Conservation (phyloP, 1,284 basidiomycete species). For the Marasmius fiardii region DNA sequence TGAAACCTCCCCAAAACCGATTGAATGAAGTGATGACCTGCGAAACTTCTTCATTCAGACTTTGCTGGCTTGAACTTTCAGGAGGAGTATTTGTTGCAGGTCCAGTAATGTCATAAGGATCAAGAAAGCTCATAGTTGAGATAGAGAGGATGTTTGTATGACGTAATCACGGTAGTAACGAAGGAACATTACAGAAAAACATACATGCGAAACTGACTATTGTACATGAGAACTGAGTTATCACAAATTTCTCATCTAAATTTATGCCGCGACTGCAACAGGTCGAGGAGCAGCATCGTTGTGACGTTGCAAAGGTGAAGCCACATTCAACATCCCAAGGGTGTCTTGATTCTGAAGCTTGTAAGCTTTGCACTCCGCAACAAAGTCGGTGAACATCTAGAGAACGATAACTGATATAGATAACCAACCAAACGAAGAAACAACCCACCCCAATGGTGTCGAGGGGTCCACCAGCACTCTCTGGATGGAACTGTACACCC, state of each 20-base stretch:
- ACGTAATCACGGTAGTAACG: neutral
- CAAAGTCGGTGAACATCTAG: conserved; percentile 92
- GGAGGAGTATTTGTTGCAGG: conserved; percentile 39
- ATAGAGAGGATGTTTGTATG: neutral
- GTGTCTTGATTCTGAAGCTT: conserved; percentile 31
- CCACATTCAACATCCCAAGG: conserved; percentile 19
- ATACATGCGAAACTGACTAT: no score
- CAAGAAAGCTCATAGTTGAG: conserved; percentile 66
- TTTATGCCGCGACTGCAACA: conserved; percentile 19
- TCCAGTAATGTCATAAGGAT: conserved; percentile 57
- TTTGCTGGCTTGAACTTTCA: conserved; percentile 46
- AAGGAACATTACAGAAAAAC: no score
- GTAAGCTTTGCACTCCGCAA: conserved; percentile 70
- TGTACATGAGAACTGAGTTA: neutral
- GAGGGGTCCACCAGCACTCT: conserved; percentile 88
- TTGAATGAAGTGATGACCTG: conserved; percentile 85
- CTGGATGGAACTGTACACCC: conserved; percentile 98
- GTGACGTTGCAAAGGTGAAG: conserved; percentile 20
- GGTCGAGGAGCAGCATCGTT: conserved; percentile 11
- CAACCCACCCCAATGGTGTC: conserved; percentile 84
- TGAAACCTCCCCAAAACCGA: conserved; percentile 85
- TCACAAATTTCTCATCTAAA: neutral
- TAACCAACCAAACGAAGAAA: neutral
- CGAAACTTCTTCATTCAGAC: conserved; percentile 81
- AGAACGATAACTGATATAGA: neutral